phyloP scores from a whole-genome alignment of 352 stramenopile species.

The Globisporangium paddicum region DNA sequence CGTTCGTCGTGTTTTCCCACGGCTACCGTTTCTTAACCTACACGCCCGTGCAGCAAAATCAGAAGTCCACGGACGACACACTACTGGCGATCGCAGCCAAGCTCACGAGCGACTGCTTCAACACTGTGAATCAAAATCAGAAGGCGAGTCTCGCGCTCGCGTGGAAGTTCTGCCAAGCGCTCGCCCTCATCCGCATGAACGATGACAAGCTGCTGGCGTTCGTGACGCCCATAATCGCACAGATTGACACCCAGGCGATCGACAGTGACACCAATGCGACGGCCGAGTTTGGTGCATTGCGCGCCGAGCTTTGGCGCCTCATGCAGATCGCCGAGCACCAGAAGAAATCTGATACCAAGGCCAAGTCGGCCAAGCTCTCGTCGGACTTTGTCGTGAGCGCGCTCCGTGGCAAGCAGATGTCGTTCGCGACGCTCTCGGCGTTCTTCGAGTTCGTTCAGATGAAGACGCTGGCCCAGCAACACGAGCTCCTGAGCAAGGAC shows the following conservation, averaged over 20 bases:
- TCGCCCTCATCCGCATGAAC: constrained; percentile 44
- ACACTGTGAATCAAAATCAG: neutral
- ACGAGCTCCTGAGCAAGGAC: constrained; percentile 34
- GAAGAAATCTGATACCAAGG: constrained; percentile 1
- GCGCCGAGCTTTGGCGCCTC: constrained; percentile 68
- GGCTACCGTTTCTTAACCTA: constrained; percentile 32
- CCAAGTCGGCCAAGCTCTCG: constrained; percentile 12
- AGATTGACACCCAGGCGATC: constrained; percentile 24
- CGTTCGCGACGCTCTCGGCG: constrained; percentile 55
- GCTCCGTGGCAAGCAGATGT: constrained; percentile 37
- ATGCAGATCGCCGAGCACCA: constrained; percentile 48
- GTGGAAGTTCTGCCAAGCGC: constrained; percentile 69
- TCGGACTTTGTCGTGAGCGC: constrained; percentile 26
- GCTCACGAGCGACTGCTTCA: constrained; percentile 17
- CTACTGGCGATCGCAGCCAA: constrained; percentile 30
- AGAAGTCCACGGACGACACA: constrained; percentile 16
- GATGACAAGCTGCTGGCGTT: constrained; percentile 38
- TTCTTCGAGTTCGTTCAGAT: constrained; percentile 61
- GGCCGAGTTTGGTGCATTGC: constrained; percentile 24
- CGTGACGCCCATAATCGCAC: constrained; percentile 30
- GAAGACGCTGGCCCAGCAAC: constrained; percentile 40
- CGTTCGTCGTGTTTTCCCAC: constrained; percentile 36
- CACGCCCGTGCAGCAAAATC: constrained; percentile 7
- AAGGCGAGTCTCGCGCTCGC: constrained; percentile 30
- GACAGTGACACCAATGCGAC: neutral